These are phyloP conservation scores for Francoa sonchifolia DNA, from an alignment of 441 rosid genomes.

Conservation along the genomic window DNA sequence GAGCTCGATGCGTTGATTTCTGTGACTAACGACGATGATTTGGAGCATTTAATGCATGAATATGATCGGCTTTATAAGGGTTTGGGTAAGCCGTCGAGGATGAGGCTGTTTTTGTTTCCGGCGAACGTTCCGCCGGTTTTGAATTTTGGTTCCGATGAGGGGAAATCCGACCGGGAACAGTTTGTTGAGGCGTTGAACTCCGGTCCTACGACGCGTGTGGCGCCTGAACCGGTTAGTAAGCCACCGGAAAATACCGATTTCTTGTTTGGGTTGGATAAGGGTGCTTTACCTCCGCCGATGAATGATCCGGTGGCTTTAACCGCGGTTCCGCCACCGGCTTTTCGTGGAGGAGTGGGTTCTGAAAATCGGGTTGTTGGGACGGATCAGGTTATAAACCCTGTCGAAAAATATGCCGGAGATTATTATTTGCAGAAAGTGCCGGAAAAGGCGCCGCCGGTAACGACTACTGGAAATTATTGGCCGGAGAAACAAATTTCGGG, in stretches of 20 bases:
- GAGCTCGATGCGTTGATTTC: constrained; percentile 89
- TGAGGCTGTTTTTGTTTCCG: constrained; percentile 71
- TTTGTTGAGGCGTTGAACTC: constrained; percentile 64
- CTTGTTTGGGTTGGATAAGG: constrained; percentile 58
- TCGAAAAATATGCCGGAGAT: constrained; percentile 25
- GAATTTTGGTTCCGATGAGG: constrained; percentile 43
- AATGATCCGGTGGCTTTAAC: constrained; percentile 17
- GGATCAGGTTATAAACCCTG: no score
- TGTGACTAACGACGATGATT: constrained; percentile 77
- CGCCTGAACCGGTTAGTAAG: constrained; percentile 20
- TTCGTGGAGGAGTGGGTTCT: constrained; percentile 13
- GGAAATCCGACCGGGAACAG: constrained; percentile 58
- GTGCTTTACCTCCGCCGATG: constrained; percentile 22
- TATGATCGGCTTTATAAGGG: constrained; percentile 60
- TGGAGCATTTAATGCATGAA: constrained; percentile 84
- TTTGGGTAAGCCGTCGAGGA: constrained; percentile 61
- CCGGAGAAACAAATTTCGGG: constrained; percentile 40
- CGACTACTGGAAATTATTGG: constrained; percentile 42
- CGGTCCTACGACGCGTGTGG: constrained; percentile 23
- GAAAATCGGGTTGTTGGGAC: constrained; percentile 42
- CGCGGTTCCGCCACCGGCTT: constrained; percentile 12
- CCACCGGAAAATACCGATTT: constrained; percentile 39
- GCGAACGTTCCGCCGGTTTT: constrained; percentile 20
- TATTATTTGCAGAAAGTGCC: constrained; percentile 37
- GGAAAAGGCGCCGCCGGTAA: constrained; percentile 26